Conservation (phyloP, 2,329 filamentous ascomycete genomes). For the Dactylella cylindrospora region DNA sequence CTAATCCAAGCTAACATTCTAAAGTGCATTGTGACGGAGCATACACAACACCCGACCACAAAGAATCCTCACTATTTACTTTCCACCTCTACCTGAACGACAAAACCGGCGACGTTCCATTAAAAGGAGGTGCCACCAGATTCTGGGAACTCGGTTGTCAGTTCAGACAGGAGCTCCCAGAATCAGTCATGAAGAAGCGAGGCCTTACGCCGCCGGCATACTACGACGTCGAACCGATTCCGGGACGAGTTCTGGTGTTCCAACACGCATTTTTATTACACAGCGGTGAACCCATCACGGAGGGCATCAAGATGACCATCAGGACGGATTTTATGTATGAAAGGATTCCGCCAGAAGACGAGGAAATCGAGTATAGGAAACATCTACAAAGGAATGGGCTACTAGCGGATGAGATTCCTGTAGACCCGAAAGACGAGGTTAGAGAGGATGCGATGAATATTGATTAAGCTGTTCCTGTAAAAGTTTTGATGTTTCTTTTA, state of each 20-base stretch:
- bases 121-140: constrained; percentile 41
- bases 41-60: constrained; percentile 40
- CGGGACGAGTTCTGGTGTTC: constrained; percentile 44
- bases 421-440: constrained; percentile 29
- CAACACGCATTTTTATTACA: constrained; percentile 44
- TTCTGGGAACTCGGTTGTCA: constrained; percentile 35
- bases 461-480: neutral
- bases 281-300: constrained; percentile 43
- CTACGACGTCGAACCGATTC: constrained; percentile 42
- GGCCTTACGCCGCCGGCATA: constrained; percentile 9
- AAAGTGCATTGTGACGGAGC: constrained; percentile 46
- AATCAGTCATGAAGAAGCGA: constrained; percentile 15
- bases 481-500: too few relatives aligned
- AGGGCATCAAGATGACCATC: constrained; percentile 43
- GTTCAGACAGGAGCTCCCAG: constrained; percentile 5
- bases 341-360: constrained; percentile 21
- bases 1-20: neutral
- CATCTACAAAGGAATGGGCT: constrained; percentile 37
- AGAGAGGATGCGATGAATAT: neutral
- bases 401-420: constrained; percentile 32
- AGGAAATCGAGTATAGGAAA: constrained; percentile 36
- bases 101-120: constrained; percentile 29
- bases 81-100: constrained; percentile 45
- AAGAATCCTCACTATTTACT: constrained; percentile 43
- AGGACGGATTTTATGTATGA: constrained; percentile 45